phyloP scores from a whole-genome alignment of 805 yeast genomes.

The Ogataea saltuana region DNA sequence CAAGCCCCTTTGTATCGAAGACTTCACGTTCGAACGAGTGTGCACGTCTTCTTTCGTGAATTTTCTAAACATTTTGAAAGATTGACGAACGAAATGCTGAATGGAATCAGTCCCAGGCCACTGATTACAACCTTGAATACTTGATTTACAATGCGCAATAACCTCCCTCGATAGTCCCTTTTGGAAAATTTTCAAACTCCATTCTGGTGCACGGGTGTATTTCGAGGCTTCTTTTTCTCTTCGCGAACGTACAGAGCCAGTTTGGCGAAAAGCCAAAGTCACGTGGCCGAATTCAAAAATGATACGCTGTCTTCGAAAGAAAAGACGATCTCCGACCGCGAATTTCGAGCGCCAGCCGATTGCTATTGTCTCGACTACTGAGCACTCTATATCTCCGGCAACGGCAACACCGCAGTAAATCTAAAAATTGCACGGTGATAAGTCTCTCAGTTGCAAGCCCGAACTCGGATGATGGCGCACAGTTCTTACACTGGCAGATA shows the following conservation, averaged over 20 bases:
- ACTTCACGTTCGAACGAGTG: constrained; percentile 86
- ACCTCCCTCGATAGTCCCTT: too few species aligned
- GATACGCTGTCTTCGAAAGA: constrained; percentile 5
- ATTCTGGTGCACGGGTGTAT: constrained; percentile 5
- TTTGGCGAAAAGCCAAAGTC: neutral
- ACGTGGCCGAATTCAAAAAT: neutral
- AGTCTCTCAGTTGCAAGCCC: too few species aligned
- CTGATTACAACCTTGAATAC: neutral
- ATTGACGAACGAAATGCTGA: too few species aligned
- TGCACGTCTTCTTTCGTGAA: constrained; percentile 86
- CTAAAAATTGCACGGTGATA: too few species aligned
- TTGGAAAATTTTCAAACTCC: neutral
- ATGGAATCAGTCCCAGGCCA: too few species aligned
- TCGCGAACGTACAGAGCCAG: too few species aligned
- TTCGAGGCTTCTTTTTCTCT: neutral
- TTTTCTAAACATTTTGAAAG: constrained; percentile 35
- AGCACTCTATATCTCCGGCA: too few species aligned
- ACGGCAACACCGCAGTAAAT: too few species aligned
- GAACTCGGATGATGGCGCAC: too few species aligned
- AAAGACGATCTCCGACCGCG: constrained; percentile 1
- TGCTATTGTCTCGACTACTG: neutral
- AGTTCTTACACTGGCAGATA: too few species aligned
- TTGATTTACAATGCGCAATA: too few species aligned
- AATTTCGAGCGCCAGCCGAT: constrained; percentile 3
- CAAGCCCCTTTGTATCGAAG: constrained; percentile 91